A percentile compares a stretch with the other conserved stretches of the same genome.
Conservation (phyloP, 2,329 filamentous ascomycete species). For the Penicillium olsonii region DNA sequence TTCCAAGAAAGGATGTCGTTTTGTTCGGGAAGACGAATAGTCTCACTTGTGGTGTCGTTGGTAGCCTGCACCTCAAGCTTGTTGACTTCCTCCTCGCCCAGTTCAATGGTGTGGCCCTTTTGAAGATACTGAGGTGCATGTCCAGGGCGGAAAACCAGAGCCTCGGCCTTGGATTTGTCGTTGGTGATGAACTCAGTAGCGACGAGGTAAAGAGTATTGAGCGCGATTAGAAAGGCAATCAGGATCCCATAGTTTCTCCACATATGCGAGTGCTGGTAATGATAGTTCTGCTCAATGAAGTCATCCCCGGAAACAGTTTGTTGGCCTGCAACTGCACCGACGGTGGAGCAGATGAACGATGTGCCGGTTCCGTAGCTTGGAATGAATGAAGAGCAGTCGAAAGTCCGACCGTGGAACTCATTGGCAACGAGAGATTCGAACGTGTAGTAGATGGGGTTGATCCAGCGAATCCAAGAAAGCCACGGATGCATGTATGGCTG, state of each 20-base stretch:
- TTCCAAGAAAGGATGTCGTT: slow-evolving; percentile 39
- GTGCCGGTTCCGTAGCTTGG: slow-evolving; percentile 19
- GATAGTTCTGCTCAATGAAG: slow-evolving; percentile 57
- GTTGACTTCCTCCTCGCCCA: slow-evolving; percentile 1
- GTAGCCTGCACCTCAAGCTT: slow-evolving; percentile 16
- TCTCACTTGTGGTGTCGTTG: slow-evolving; percentile 12
- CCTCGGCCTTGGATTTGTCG: slow-evolving; percentile 73
- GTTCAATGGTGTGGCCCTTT: slow-evolving; percentile 6
- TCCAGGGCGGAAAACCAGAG: slow-evolving; percentile 70
- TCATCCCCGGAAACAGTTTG: slow-evolving; percentile 58
- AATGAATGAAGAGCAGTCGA: slow-evolving; percentile 21
- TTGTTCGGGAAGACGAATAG: slow-evolving; percentile 16
- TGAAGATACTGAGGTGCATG: slow-evolving; percentile 22
- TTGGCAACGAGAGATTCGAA: slow-evolving; percentile 34
- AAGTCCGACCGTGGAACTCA: slow-evolving; percentile 32
- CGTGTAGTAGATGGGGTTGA: slow-evolving; percentile 35
- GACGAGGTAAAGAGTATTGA: slow-evolving; percentile 59
- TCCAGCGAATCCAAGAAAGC: slow-evolving; percentile 46
- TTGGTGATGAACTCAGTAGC: slow-evolving; percentile 48
- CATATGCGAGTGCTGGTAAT: slow-evolving; percentile 59
- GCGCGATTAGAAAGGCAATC: slow-evolving; percentile 61
- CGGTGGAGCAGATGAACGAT: slow-evolving; percentile 19
- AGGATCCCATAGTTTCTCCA: slow-evolving; percentile 72
- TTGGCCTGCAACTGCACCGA: slow-evolving; percentile 56
- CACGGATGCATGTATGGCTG: slow-evolving; percentile 50